phyloP scores from a whole-genome alignment of 31 red algal species.

The Bonnemaisonia californica region DNA sequence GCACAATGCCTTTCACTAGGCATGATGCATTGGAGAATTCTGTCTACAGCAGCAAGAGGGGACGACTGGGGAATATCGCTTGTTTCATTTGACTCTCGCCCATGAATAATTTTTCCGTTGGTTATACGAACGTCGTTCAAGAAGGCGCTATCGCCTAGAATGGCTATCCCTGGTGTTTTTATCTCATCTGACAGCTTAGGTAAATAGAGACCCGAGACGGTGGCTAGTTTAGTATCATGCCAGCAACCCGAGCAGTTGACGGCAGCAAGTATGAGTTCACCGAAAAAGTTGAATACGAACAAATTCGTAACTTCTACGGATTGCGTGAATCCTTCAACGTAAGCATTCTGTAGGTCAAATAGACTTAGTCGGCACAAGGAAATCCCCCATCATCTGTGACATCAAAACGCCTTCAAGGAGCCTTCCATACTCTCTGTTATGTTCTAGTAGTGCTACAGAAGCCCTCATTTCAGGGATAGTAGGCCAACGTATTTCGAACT shows the following conservation, averaged over 20 bases:
- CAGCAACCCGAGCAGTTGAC: neutral
- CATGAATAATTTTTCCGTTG: neutral
- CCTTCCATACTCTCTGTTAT: neutral
- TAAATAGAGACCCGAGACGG: neutral
- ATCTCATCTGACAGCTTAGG: neutral
- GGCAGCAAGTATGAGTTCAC: neutral
- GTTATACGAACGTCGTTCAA: neutral
- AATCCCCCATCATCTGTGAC: neutral
- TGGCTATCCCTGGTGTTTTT: neutral
- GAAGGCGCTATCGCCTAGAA: neutral
- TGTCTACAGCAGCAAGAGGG: neutral
- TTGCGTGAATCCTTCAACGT: neutral
- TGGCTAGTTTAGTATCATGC: neutral
- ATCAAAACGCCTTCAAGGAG: neutral
- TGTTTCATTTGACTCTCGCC: neutral
- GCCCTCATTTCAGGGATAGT: neutral
- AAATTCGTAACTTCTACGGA: neutral
- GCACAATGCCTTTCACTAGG: neutral
- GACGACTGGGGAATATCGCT: neutral
- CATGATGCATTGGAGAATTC: neutral
- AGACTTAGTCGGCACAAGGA: neutral
- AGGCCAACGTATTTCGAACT: conserved; percentile 5
- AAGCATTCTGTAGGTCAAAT: neutral
- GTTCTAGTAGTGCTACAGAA: neutral
- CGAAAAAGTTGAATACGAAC: neutral